Evolutionary conservation across 164 flowering plant species (phyloP).

Genomic region (Buxus sempervirens): DNA sequence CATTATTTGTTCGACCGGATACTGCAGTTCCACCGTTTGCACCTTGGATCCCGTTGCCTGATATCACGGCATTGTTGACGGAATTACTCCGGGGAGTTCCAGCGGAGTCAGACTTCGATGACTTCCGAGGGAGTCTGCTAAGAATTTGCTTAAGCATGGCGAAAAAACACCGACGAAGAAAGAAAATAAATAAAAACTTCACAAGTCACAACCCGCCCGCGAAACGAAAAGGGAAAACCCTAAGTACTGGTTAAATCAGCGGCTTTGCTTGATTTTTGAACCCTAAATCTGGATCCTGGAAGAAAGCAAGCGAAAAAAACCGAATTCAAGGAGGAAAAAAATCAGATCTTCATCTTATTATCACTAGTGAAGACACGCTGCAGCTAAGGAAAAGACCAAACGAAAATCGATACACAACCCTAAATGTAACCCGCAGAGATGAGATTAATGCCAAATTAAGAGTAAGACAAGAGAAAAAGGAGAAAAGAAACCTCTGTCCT

Average conservation of each 20-base stretch:
- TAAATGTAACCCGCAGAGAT: background rate
- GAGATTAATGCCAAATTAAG: background rate
- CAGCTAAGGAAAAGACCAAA: background rate
- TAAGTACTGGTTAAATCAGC: background rate
- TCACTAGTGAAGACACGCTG: background rate
- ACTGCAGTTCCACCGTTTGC: constrained; percentile 24
- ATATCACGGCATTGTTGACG: constrained; percentile 4
- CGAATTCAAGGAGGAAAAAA: background rate
- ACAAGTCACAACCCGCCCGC: background rate
- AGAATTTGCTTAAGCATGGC: constrained; percentile 76
- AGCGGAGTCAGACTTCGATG: constrained; percentile 44
- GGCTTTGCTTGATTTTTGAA: background rate
- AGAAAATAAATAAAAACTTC: constrained; percentile 3
- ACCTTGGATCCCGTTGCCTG: constrained; percentile 25
- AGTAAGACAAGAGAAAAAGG: background rate
- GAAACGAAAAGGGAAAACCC: background rate
- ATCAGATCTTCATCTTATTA: constrained; percentile 18
- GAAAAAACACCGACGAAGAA: background rate
- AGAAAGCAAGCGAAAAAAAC: background rate
- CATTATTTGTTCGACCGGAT: constrained; percentile 30
- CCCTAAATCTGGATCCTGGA: background rate
- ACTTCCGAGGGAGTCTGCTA: constrained; percentile 59
- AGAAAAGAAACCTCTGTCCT: background rate
- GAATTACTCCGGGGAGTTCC: constrained; percentile 28
- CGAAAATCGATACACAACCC: background rate